Conservation (phyloP, 2,329 filamentous ascomycete species). For the Trichoderma guizhouense region DNA sequence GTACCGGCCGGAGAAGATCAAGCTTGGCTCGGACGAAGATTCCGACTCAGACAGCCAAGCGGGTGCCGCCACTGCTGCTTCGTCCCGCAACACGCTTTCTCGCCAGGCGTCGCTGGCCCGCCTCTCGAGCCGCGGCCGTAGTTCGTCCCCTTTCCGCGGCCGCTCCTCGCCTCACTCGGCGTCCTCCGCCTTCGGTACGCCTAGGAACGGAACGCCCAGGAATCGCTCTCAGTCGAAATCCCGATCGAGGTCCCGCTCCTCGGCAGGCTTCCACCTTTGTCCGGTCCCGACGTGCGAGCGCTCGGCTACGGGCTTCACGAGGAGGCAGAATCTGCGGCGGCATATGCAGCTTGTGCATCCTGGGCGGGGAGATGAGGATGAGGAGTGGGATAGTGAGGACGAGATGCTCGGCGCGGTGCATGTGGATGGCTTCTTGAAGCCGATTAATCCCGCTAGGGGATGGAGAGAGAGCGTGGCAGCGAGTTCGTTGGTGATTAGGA, state of each 20-base stretch:
- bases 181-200: slow-evolving; percentile 11
- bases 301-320: slow-evolving; percentile 35
- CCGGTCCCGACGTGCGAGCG: slow-evolving; percentile 38
- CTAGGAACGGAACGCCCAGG: background rate
- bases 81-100: slow-evolving; percentile 31
- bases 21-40: slow-evolving; percentile 22
- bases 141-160: slow-evolving; percentile 22
- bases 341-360: slow-evolving; percentile 40
- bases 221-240: slow-evolving; percentile 30
- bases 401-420: slow-evolving; percentile 63
- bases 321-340: slow-evolving; percentile 35
- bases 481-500: slow-evolving; percentile 9
- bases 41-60: slow-evolving; percentile 22
- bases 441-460: slow-evolving; percentile 47
- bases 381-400: slow-evolving; percentile 43
- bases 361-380: slow-evolving; percentile 34
- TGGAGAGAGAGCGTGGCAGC: slow-evolving; percentile 38
- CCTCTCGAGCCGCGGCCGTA: slow-evolving; percentile 23
- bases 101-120: slow-evolving; percentile 30
- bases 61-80: slow-evolving; percentile 26
- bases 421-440: slow-evolving; percentile 63
- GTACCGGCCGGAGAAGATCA: slow-evolving; percentile 32
- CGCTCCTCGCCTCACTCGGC: slow-evolving; percentile 12
- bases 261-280: slow-evolving; percentile 36
- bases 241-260: slow-evolving; percentile 29